phyloP scores from a whole-genome alignment of 2,329 filamentous ascomycete genomes.

The Orbilia quercus region DNA sequence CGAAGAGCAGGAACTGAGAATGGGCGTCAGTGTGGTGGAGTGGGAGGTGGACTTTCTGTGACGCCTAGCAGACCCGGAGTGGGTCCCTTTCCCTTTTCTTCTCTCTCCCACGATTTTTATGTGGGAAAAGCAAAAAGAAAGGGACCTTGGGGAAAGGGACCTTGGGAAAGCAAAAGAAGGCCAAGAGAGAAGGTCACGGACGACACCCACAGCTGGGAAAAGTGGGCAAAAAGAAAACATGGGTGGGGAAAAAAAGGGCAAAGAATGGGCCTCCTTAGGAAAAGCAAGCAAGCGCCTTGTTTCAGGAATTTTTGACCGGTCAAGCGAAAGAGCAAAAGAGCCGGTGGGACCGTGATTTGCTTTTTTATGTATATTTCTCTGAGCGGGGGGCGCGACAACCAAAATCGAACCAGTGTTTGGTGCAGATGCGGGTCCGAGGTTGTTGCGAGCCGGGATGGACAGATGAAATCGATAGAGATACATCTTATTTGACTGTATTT shows the following conservation, averaged over 20 bases:
- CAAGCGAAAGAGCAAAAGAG: slow-evolving; percentile 56
- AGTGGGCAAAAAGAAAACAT: slow-evolving; percentile 11
- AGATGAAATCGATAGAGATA: no score
- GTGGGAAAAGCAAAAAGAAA: slow-evolving; percentile 26
- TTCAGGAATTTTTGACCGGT: slow-evolving; percentile 52
- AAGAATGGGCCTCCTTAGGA: slow-evolving; percentile 7
- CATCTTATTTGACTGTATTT: no score
- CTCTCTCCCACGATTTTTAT: slow-evolving; percentile 22
- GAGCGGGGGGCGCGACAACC: not conserved
- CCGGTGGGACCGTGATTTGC: slow-evolving; percentile 23
- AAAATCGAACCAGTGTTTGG: slow-evolving; percentile 21
- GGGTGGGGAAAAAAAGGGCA: slow-evolving; percentile 17
- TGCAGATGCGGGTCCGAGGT: slow-evolving; percentile 49
- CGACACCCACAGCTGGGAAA: slow-evolving; percentile 7
- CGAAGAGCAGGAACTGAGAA: slow-evolving; percentile 34
- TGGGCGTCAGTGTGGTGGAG: no score
- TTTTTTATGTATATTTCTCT: no score
- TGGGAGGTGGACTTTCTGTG: no score
- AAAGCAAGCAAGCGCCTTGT: slow-evolving; percentile 55
- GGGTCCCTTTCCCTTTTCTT: slow-evolving; percentile 29
- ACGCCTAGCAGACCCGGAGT: slow-evolving; percentile 32
- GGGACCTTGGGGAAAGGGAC: not conserved
- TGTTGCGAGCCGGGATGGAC: slow-evolving; percentile 43
- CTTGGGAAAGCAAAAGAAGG: slow-evolving; percentile 9
- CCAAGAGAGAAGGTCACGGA: slow-evolving; percentile 30